Conservation (phyloP, 768 basidiomycete genomes). For the Amanita subjunquillea region DNA sequence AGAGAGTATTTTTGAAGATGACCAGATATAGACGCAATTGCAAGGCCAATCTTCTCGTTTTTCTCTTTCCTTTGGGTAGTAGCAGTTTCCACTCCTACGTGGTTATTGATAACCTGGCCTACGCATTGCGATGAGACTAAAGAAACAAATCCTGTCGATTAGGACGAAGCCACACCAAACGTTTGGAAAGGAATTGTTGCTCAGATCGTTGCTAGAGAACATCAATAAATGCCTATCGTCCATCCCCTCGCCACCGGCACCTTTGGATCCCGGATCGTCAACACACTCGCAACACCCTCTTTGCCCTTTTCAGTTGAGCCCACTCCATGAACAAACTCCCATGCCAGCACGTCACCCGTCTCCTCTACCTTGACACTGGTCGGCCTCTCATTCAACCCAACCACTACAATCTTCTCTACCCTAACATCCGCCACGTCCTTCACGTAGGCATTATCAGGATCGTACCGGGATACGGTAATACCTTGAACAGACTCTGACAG, state of each 20-base stretch:
- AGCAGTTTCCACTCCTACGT: no score
- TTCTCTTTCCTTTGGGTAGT: no score
- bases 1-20: no score
- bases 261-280: constrained; percentile 71
- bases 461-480: constrained; percentile 36
- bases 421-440: constrained; percentile 54
- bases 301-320: constrained; percentile 29
- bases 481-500: constrained; percentile 41
- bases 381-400: constrained; percentile 63
- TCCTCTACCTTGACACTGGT: constrained; percentile 42
- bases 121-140: no score
- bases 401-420: constrained; percentile 73
- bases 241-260: constrained; percentile 52
- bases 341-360: constrained; percentile 42
- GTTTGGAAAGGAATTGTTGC: no score
- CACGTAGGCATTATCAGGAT: constrained; percentile 58
- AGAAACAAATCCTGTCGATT: no score
- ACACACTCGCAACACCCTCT: constrained; percentile 49
- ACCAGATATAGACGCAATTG: no score
- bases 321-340: constrained; percentile 56
- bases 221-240: constrained; percentile 28
- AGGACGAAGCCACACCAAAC: no score
- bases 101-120: no score
- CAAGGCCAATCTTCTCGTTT: no score
- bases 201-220: no score